Evolutionary conservation across 2,329 filamentous ascomycete species (phyloP), one percentile per base, ranked within the genome.

Genomic region (Botrytis aclada): DNA sequence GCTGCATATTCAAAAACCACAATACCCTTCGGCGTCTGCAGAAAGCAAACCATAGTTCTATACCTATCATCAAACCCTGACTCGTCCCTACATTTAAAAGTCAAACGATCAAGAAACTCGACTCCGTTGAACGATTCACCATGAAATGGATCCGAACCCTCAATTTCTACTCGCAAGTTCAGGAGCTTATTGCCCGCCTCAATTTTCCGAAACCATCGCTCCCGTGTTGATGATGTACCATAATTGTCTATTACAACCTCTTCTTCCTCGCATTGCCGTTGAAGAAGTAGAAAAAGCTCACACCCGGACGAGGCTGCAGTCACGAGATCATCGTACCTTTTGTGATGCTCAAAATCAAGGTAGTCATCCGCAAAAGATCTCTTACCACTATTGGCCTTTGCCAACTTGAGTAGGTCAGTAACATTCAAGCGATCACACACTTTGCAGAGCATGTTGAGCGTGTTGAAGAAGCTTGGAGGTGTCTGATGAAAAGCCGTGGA

Each of bases 41-140:
- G 22, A 60, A 6, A 0, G 29, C 7, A 58, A 58, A 32, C 3
- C 14, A 58, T 58, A 16, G 0, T 1, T 3, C 1, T 16, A 18
- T 16, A 5, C 4, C 34, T 4, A 34, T 6, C 6, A 4, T 34
- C 6, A 34, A 34, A 6, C 34, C 34, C 34, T 4, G 6, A 4
- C 41, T 43, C 41, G 1, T 39, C 1, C 16, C 41, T 4, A 43
- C 12, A 3, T 20, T 2, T 0, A 9, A 60, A 37, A 37, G 2
- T 25, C 20, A 60, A 60, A 14, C 1, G 3, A 7, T 37, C 3
- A 25, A 37, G 8, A 32, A 25, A 1, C 20, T 37, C 37, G 1
- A 0, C 9, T 25, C 25, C 5, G 14, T 60, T 4, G 22, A 37
- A 60, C 9, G 0, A 4, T 14, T 37, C 9, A 6, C 0, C 16